phyloP scores from a whole-genome alignment of 1,139 yeast species.

The Spencermartinsiella ligniputridi region DNA sequence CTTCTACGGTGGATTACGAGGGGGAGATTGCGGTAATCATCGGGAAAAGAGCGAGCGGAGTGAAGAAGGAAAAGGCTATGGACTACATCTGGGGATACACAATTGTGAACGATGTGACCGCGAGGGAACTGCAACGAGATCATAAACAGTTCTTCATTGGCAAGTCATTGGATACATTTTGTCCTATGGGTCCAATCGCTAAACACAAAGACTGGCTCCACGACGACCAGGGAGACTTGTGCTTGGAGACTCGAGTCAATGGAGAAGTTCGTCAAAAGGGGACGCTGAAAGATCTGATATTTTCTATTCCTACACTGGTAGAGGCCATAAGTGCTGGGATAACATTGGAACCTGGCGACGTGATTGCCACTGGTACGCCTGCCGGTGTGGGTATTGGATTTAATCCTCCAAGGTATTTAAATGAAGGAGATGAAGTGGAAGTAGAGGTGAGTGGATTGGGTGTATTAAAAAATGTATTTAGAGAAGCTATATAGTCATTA shows the following conservation, averaged over 20 bases:
- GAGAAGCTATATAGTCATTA: too few species aligned
- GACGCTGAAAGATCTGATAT: conserved; percentile 35
- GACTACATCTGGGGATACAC: conserved; percentile 12
- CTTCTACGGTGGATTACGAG: conserved; percentile 19
- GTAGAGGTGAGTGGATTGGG: conserved; percentile 1
- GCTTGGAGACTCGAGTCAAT: conserved; percentile 28
- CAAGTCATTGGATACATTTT: conserved; percentile 39
- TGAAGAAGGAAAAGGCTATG: conserved; percentile 35
- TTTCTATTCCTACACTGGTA: conserved; percentile 16
- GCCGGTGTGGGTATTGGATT: conserved; percentile 10
- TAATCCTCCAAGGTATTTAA: background rate
- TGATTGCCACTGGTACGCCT: conserved; percentile 15
- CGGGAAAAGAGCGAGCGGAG: conserved; percentile 38
- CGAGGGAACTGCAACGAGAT: conserved; percentile 9
- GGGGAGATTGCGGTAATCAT: conserved; percentile 38
- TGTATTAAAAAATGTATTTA: background rate
- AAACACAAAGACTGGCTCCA: conserved; percentile 30
- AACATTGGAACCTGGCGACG: conserved; percentile 12
- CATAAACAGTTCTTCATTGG: conserved; percentile 34
- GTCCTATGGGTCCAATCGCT: conserved; percentile 37
- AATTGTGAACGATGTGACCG: conserved; percentile 10
- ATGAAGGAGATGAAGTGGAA: conserved; percentile 1
- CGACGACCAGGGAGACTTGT: conserved; percentile 29
- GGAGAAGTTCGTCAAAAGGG: conserved; percentile 35
- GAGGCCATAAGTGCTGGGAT: conserved; percentile 10